Percentiles rank a stretch among this genome's conserved stretches.
Conservation (phyloP, 176 grass and related monocot genomes). For the Raddia guianensis region DNA sequence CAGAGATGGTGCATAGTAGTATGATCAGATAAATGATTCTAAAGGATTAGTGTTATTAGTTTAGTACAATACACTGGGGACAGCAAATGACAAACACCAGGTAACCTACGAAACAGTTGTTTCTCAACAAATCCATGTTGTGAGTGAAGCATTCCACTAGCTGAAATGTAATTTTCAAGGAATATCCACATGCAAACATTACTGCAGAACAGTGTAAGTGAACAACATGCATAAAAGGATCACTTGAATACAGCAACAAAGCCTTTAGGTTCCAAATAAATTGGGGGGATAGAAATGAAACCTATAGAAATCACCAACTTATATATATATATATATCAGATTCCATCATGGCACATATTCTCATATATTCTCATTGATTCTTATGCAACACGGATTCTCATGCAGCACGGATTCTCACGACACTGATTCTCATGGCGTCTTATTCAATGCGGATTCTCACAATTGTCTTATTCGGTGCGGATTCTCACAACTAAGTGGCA, state of each 20-base stretch:
- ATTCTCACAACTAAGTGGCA: too few species aligned
- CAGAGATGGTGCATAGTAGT: neutral
- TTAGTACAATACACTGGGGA: neutral
- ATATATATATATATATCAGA: too few species aligned
- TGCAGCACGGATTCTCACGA: too few species aligned
- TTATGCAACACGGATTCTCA: too few species aligned
- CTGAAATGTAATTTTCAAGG: neutral
- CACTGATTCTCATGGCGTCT: too few species aligned
- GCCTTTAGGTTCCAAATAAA: too few species aligned
- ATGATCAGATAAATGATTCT: neutral
- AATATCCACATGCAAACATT: slow-evolving; percentile 13
- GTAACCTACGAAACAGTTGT: slow-evolving; percentile 10
- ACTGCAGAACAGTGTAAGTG: neutral
- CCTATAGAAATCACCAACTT: too few species aligned
- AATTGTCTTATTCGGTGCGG: too few species aligned
- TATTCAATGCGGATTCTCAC: too few species aligned
- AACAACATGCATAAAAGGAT: slow-evolving; percentile 1
- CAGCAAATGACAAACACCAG: neutral
- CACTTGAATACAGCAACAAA: neutral
- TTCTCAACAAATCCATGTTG: neutral
- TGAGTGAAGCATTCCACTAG: slow-evolving; percentile 8
- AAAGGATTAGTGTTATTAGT: neutral
- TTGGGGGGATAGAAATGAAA: too few species aligned
- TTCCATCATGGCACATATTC: too few species aligned
- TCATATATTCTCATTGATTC: too few species aligned